phyloP scores from a whole-genome alignment of 306 rosid species.

The Dalbergia cochinchinensis region DNA sequence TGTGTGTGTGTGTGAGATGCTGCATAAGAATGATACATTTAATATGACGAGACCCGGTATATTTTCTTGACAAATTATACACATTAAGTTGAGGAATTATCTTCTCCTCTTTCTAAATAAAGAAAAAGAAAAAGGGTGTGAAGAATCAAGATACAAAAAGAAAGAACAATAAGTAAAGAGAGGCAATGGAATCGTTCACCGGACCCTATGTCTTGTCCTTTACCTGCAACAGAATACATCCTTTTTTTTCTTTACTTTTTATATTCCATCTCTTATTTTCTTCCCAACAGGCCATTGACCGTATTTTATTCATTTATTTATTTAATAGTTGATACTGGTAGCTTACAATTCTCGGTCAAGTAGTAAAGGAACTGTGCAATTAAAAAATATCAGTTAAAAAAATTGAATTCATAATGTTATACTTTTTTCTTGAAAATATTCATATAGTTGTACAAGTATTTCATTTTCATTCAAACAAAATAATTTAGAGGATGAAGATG shows the following conservation, averaged over 20 bases:
- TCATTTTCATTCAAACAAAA: too few relatives aligned
- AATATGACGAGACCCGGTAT: not conserved
- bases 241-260: not conserved
- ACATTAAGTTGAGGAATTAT: not conserved
- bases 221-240: constrained; percentile 7
- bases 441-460: too few relatives aligned
- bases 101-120: not conserved
- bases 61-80: not conserved
- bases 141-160: not conserved
- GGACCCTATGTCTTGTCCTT: constrained; percentile 9
- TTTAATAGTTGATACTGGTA: not conserved
- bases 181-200: not conserved
- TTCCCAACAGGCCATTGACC: not conserved
- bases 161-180: not conserved
- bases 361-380: not conserved
- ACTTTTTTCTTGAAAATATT: too few relatives aligned
- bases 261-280: not conserved
- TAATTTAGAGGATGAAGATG: too few relatives aligned
- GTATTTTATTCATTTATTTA: not conserved
- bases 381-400: not conserved
- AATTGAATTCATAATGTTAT: too few relatives aligned
- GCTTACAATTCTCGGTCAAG: not conserved
- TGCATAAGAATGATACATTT: not conserved
- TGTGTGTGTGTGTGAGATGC: too few relatives aligned
- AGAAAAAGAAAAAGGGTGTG: constrained; percentile 6